A percentile compares a stretch with the other conserved stretches of the same genome.
Conservation (phyloP, 305 asterid genomes). For the Fraxinus xanthoxyloides region DNA sequence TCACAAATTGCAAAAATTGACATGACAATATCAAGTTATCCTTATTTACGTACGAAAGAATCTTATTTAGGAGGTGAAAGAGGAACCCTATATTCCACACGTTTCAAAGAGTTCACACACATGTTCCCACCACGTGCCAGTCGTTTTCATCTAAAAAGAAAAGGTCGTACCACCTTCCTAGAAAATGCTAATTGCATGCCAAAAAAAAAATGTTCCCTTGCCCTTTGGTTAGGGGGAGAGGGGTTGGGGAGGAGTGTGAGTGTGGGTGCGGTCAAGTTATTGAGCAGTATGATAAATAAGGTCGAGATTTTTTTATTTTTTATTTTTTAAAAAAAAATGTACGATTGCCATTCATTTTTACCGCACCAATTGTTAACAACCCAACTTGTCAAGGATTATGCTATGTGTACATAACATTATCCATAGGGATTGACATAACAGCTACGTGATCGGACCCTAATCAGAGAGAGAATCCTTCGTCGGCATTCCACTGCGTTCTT, state of each 20-base stretch:
- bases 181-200: background rate
- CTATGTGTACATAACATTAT: too few relatives aligned
- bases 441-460: too few relatives aligned
- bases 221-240: background rate
- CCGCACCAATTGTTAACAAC: too few relatives aligned
- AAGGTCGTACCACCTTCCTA: conserved; percentile 1
- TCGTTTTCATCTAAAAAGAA: conserved; percentile 6
- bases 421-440: too few relatives aligned
- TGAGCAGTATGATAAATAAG: too few relatives aligned
- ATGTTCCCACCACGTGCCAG: background rate
- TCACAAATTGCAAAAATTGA: background rate
- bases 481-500: background rate
- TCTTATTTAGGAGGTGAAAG: background rate
- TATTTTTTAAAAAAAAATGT: too few relatives aligned
- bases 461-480: background rate
- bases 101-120: background rate
- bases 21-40: too few relatives aligned
- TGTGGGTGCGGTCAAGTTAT: too few relatives aligned
- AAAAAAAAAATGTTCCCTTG: background rate
- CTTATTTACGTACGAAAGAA: background rate
- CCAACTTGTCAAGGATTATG: too few relatives aligned
- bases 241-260: too few relatives aligned
- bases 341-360: too few relatives aligned
- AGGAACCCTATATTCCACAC: background rate
- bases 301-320: too few relatives aligned